Conservation (phyloP, 208 protist genomes). For the Trypanosoma scelopori region DNA sequence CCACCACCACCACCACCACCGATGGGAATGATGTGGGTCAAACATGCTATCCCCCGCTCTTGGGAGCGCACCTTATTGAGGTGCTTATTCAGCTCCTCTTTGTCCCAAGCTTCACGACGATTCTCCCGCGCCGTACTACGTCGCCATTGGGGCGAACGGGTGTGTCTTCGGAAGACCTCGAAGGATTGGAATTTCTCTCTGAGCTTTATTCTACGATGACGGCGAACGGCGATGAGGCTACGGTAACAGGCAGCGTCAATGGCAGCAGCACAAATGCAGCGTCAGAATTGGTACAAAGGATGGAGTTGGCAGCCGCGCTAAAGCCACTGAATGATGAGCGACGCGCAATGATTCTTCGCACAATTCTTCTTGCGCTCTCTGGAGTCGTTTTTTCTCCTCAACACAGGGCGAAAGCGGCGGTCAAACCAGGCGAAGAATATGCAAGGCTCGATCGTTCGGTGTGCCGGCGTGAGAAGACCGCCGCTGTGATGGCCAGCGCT, state of each 20-base stretch:
- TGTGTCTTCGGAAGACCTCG: not conserved
- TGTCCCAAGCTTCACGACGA: conserved; percentile 9
- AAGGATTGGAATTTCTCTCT: not conserved
- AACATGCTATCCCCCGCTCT: not conserved
- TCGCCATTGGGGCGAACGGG: not conserved
- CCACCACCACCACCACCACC: no score
- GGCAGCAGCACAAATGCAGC: no score
- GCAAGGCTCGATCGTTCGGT: not conserved
- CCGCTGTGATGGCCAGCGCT: conserved; percentile 4
- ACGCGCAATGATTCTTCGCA: conserved; percentile 15
- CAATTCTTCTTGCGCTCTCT: conserved; percentile 17
- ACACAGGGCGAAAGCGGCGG: not conserved
- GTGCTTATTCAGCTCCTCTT: conserved; percentile 18
- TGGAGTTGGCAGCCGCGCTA: not conserved
- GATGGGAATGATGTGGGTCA: no score
- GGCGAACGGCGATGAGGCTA: no score
- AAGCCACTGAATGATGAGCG: conserved; percentile 4
- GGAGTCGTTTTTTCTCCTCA: conserved; percentile 3
- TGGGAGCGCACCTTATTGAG: conserved; percentile 11
- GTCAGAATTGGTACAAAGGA: not conserved
- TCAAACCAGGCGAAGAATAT: not conserved
- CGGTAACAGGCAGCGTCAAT: no score
- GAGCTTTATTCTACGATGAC: no score
- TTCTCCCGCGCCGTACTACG: not conserved
- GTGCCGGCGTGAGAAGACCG: not conserved